These are phyloP conservation scores for Phytopythium boreale DNA, from an alignment of 352 stramenopile genomes.

Conservation along the genomic window DNA sequence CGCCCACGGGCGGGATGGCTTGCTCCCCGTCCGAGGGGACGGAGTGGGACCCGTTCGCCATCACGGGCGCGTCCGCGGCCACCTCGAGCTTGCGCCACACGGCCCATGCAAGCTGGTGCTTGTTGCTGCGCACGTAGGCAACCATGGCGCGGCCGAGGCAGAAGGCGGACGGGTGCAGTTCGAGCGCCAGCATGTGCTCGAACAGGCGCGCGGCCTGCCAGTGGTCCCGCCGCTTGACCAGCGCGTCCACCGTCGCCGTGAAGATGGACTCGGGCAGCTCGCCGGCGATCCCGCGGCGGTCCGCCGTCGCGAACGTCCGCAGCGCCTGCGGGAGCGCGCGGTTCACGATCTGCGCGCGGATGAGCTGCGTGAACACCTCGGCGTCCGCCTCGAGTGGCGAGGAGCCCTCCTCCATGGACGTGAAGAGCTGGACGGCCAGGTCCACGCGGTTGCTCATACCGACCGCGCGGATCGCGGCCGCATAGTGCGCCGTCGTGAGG, in stretches of 20 bases:
- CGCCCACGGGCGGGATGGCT: constrained; percentile 20
- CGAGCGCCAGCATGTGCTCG: constrained; percentile 65
- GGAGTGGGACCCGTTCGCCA: background rate
- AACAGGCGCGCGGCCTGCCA: constrained; percentile 74
- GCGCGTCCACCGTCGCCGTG: constrained; percentile 67
- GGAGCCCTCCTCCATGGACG: constrained; percentile 57
- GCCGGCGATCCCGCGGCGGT: constrained; percentile 39
- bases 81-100: constrained; percentile 66
- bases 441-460: constrained; percentile 60
- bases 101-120: constrained; percentile 50
- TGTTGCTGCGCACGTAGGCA: constrained; percentile 72
- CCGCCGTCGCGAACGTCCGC: constrained; percentile 63
- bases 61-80: constrained; percentile 6
- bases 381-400: constrained; percentile 8
- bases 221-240: constrained; percentile 53
- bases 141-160: constrained; percentile 76
- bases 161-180: constrained; percentile 61
- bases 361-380: constrained; percentile 61
- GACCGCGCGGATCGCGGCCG: constrained; percentile 57
- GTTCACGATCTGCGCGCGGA: constrained; percentile 78
- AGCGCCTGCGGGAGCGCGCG: constrained; percentile 56
- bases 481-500: constrained; percentile 40
- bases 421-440: constrained; percentile 51
- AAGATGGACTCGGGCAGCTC: constrained; percentile 67
- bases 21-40: constrained; percentile 20